Percentiles rank a stretch among this genome's conserved stretches.
Evolutionary conservation across 306 rosid species (phyloP).

Genomic region (Adenanthera pavonina): DNA sequence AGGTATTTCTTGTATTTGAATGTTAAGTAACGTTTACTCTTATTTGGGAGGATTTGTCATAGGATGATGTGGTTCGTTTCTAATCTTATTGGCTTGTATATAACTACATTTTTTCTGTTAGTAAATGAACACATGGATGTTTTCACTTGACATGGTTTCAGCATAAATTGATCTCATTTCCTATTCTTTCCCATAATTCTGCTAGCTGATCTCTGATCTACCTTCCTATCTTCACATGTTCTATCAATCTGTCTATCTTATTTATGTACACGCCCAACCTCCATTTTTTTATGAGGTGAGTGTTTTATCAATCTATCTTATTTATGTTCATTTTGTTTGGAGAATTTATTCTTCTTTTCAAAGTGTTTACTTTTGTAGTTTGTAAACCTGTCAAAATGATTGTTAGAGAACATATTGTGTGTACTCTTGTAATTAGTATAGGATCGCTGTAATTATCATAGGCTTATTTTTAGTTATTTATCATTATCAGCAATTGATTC

Average conservation of each 20-base stretch:
- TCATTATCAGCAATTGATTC: no score
- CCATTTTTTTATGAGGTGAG: background rate
- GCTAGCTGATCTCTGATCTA: background rate
- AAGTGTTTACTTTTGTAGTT: background rate
- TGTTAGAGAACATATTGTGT: no score
- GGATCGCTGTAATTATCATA: no score
- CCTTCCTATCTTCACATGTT: background rate
- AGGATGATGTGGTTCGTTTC: constrained; percentile 16
- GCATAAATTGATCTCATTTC: background rate
- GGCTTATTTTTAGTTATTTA: no score
- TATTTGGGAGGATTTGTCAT: background rate
- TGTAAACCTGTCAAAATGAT: background rate
- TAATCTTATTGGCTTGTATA: background rate
- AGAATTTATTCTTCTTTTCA: no score
- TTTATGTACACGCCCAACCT: background rate
- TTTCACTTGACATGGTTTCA: background rate
- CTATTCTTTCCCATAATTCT: background rate
- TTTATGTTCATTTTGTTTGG: no score
- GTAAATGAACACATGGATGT: background rate
- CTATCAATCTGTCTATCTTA: background rate
- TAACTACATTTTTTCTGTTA: background rate
- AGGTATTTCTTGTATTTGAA: constrained; percentile 58
- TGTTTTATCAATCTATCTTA: no score
- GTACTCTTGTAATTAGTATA: no score
- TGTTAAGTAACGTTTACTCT: constrained; percentile 14